phyloP scores from a whole-genome alignment of 2,329 filamentous ascomycete genomes.

The Pseudogymnoascus sp. region DNA sequence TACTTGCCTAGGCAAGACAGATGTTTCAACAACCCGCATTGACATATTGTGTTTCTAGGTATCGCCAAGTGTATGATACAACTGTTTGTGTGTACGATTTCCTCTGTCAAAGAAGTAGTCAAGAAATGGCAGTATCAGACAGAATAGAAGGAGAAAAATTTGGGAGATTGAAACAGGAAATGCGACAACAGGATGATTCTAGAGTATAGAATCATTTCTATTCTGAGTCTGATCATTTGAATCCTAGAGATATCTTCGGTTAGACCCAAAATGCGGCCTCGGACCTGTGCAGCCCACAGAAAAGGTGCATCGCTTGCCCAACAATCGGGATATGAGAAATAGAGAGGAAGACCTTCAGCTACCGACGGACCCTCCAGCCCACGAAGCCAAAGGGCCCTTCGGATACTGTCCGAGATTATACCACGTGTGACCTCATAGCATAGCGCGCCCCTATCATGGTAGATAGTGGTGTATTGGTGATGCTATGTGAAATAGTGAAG shows the following conservation, averaged over 20 bases:
- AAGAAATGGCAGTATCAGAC: background rate
- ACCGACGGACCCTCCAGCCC: background rate
- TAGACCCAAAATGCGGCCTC: background rate
- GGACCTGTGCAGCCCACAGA: background rate
- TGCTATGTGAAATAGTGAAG: background rate
- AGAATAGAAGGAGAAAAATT: background rate
- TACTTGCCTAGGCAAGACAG: background rate
- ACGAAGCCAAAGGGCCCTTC: background rate
- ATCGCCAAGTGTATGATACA: no score
- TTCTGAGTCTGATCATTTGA: background rate
- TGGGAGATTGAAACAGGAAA: background rate
- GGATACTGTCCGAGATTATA: background rate
- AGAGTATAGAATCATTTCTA: background rate
- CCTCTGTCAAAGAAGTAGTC: background rate
- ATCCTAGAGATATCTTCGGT: background rate
- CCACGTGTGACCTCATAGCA: background rate
- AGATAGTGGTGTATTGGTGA: background rate
- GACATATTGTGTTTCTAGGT: no score
- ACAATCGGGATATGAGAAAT: background rate
- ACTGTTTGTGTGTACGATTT: background rate
- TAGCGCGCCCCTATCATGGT: background rate
- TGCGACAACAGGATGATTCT: background rate
- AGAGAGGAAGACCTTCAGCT: background rate
- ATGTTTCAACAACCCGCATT: background rate
- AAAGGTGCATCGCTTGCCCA: background rate